phyloP scores from a whole-genome alignment of 495 filamentous ascomycete species.

The Acidomyces sp. region DNA sequence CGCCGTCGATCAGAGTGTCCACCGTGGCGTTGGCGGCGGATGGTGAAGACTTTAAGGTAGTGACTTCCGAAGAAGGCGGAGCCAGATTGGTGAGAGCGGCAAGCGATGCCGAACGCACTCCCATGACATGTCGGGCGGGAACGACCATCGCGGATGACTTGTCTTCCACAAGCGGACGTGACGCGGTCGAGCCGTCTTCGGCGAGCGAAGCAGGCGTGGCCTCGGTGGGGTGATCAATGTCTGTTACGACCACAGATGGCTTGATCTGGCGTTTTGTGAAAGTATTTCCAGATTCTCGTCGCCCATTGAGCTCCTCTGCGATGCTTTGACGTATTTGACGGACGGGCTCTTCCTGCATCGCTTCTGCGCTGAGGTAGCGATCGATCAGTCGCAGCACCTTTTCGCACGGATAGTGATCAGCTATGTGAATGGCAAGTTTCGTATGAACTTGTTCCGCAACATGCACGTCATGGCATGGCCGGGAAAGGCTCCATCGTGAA shows the following conservation, averaged over 20 bases:
- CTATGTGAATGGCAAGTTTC: constrained; percentile 13
- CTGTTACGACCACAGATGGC: constrained; percentile 12
- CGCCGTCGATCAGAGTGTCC: background rate
- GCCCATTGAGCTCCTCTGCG: background rate
- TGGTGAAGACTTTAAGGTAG: background rate
- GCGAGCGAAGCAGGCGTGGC: too few relatives aligned
- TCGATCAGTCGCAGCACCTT: constrained; percentile 4
- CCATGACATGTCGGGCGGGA: too few relatives aligned
- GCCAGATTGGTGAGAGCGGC: background rate
- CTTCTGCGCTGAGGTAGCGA: constrained; percentile 1
- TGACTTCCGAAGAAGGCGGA: background rate
- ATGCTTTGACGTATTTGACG: constrained; percentile 1
- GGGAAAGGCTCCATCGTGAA: constrained; percentile 17
- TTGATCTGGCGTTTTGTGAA: background rate
- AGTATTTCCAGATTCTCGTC: background rate
- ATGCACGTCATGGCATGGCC: background rate
- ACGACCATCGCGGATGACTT: too few relatives aligned
- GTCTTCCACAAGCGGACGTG: too few relatives aligned
- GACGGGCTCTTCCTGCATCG: constrained; percentile 1
- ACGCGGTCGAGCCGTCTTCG: too few relatives aligned
- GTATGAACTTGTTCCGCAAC: constrained; percentile 6
- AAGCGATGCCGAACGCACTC: background rate
- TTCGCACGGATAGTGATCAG: constrained; percentile 9
- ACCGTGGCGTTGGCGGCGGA: background rate
- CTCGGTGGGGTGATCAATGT: constrained; percentile 10